These are phyloP conservation scores for Trichoderma brevicompactum DNA, from an alignment of 2,329 filamentous ascomycete genomes.

Conservation along the genomic window DNA sequence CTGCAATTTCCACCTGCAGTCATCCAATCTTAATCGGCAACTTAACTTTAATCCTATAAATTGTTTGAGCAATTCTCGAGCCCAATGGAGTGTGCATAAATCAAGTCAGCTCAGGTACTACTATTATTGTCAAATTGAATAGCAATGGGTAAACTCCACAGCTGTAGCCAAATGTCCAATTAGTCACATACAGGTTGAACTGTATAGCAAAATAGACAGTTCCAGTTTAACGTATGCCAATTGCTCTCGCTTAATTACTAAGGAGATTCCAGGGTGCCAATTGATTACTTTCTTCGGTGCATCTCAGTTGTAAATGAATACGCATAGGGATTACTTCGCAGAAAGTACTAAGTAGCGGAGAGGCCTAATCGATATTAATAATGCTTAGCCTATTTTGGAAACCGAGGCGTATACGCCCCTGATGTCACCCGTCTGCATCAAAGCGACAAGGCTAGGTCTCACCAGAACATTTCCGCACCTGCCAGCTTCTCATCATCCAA, in stretches of 20 bases:
- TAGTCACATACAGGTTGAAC: too few species aligned
- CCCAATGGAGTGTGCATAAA: too few species aligned
- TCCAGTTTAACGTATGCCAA: not conserved
- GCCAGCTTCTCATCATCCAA: constrained; percentile 15
- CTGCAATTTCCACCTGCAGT: too few species aligned
- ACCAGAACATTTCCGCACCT: not conserved
- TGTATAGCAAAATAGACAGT: not conserved
- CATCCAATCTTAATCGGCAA: too few species aligned
- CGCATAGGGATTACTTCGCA: too few species aligned
- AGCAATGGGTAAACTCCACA: too few species aligned
- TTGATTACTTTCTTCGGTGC: not conserved
- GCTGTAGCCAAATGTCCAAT: too few species aligned
- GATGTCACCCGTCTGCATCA: not conserved
- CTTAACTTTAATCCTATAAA: too few species aligned
- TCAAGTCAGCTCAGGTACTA: too few species aligned
- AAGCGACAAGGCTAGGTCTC: constrained; percentile 1
- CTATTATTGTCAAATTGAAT: too few species aligned
- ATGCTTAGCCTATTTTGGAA: constrained; percentile 20
- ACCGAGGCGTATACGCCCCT: not conserved
- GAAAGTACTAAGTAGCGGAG: not conserved
- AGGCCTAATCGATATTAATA: not conserved
- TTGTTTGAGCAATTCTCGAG: too few species aligned
- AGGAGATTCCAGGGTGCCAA: not conserved
- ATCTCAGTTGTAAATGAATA: not conserved
- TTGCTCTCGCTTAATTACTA: not conserved